Conservation (phyloP, 2,329 filamentous ascomycete genomes). For the Leptographium radiaticola region DNA sequence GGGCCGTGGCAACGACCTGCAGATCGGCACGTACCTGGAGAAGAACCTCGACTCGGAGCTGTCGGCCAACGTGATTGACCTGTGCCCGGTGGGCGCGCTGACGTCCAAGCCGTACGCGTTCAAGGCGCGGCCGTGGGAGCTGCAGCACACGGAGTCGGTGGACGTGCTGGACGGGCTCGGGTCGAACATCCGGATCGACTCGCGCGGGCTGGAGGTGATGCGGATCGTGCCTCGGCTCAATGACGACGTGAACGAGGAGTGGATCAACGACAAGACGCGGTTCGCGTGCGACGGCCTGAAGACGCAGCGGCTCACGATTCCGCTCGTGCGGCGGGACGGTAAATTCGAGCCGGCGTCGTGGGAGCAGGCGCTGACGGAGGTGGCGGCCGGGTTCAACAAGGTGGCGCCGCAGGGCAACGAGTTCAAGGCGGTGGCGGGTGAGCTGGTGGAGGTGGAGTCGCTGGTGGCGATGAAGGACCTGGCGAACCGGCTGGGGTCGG, state of each 20-base stretch:
- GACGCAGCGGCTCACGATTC: constrained; percentile 90
- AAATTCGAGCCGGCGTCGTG: constrained; percentile 88
- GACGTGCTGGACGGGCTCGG: constrained; percentile 89
- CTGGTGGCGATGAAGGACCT: constrained; percentile 95
- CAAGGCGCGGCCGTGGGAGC: constrained; percentile 90
- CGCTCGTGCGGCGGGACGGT: constrained; percentile 74
- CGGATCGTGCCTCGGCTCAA: constrained; percentile 84
- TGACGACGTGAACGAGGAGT: constrained; percentile 97
- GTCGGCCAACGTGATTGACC: constrained; percentile 94
- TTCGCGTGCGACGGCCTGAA: constrained; percentile 95
- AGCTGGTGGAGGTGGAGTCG: constrained; percentile 82
- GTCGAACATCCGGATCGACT: constrained; percentile 89
- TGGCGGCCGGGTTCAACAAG: constrained; percentile 66
- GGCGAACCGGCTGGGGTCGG: constrained; percentile 89
- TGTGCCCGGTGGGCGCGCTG: constrained; percentile 92
- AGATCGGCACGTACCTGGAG: constrained; percentile 97
- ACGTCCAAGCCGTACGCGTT: constrained; percentile 98
- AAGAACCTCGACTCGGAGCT: constrained; percentile 86
- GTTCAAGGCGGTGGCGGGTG: constrained; percentile 89
- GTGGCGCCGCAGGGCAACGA: constrained; percentile 80
- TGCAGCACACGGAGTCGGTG: constrained; percentile 91
- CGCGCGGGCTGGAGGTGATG: constrained; percentile 92
- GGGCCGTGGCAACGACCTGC: constrained; percentile 90
- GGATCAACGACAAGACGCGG: constrained; percentile 97
- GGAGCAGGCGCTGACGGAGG: constrained; percentile 88